Evolutionary conservation across 208 protist species (phyloP), one percentile per base, ranked within the genome.

Genomic region (Leishmania gerbilli): DNA sequence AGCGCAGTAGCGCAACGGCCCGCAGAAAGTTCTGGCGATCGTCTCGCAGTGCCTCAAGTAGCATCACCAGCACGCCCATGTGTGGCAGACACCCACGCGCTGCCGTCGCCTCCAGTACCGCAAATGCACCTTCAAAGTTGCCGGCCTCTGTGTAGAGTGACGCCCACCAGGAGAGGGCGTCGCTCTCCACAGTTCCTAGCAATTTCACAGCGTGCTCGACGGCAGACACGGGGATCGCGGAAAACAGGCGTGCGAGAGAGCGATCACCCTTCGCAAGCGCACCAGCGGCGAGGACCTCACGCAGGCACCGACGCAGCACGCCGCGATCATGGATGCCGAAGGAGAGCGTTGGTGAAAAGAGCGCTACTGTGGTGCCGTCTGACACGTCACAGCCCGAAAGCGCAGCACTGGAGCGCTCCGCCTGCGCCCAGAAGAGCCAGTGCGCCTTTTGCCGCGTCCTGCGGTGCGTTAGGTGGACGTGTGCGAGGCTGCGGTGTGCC

Each of bases 21-120:
- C 79, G 85, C 37, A 71, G 65, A 37, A 86, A 72, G 27, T 40
- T 64, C 67, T 65, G 79, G 53, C 40, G 62, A 47, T 76, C 71
- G 62, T 81, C 68, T 37, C 72, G 64, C 47, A 75, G 83, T 62
- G 65, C 71, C 76, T 93, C 90, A 9, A 94, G 87, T n/a, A 94
- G 83, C 58, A 85, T 80, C 31, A 95, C 89, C 2, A 93, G 67
- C 37, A 85, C 77, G 5, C 62, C 74, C 89, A 95, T 92, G 60
- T 91, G 84, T 13, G 90, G 92, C 34, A 89, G 47, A 60, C 90
- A 81, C 56, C 81, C 82, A 21, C 85, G 86, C 42, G 42, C 37
- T 13, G 81, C 82, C 27, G 72, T 82, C n/a, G 76, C 79, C 31
- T 51, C 42, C 74, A 89, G 56, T 19, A 87, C 67, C 17, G 79